Evolutionary conservation across 495 filamentous ascomycete genomes (phyloP).

Genomic region (Parachaetomium inaequale): DNA sequence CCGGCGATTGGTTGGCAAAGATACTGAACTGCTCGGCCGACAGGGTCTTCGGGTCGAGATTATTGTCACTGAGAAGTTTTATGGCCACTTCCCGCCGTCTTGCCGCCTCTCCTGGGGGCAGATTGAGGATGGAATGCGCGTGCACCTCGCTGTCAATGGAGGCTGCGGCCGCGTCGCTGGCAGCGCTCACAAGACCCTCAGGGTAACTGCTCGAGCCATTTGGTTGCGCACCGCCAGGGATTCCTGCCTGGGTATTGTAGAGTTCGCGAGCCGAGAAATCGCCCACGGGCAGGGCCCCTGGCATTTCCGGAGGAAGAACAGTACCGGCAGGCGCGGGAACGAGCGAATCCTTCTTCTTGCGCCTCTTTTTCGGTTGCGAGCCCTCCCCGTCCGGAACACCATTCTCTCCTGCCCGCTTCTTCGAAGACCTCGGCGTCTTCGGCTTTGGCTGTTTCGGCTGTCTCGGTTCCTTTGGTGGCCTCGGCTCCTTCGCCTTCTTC

Average conservation of each 20-base stretch:
- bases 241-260: slow-evolving; percentile 19
- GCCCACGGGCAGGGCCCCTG: slow-evolving; percentile 26
- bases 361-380: slow-evolving; percentile 25
- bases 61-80: slow-evolving; percentile 34
- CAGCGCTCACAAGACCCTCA: slow-evolving; percentile 19
- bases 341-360: slow-evolving; percentile 31
- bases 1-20: slow-evolving; percentile 48
- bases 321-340: slow-evolving; percentile 11
- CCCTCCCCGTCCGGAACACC: slow-evolving; percentile 34
- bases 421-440: slow-evolving; percentile 23
- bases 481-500: slow-evolving; percentile 48
- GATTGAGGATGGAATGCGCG: slow-evolving; percentile 32
- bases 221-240: background rate
- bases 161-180: slow-evolving; percentile 2
- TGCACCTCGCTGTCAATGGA: slow-evolving; percentile 10
- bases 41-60: slow-evolving; percentile 41
- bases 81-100: slow-evolving; percentile 42
- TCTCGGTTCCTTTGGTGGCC: slow-evolving; percentile 33
- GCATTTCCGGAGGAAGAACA: slow-evolving; percentile 28
- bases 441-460: slow-evolving; percentile 47
- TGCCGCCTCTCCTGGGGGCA: slow-evolving; percentile 42
- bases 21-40: slow-evolving; percentile 49
- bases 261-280: slow-evolving; percentile 15
- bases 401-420: slow-evolving; percentile 51
- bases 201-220: slow-evolving; percentile 18